Conservation (phyloP, 163 green algal species). For the Scenedesmus sp. region DNA sequence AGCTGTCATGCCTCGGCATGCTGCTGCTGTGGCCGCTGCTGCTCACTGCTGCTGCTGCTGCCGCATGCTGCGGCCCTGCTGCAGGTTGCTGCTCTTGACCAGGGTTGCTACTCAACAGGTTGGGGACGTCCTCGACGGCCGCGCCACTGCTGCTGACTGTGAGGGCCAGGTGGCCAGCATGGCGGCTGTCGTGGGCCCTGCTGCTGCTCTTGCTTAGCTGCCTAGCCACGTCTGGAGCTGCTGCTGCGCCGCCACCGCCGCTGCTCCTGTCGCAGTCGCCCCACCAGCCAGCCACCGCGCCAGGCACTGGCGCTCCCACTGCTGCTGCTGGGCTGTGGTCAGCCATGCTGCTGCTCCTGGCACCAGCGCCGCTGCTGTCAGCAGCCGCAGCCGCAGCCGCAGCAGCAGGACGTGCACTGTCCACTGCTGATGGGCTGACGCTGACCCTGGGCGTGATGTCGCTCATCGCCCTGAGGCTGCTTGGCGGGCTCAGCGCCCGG, state of each 20-base stretch:
- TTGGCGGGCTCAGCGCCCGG: neutral
- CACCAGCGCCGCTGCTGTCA: neutral
- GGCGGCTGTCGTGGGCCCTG: neutral
- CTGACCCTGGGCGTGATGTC: neutral
- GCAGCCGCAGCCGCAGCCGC: neutral
- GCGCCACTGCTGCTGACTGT: neutral
- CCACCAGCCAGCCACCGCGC: neutral
- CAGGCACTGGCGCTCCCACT: neutral
- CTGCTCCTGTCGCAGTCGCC: neutral
- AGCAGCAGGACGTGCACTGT: too few relatives aligned
- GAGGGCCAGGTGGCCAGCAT: neutral
- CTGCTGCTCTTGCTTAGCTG: neutral
- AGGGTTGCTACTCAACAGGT: neutral
- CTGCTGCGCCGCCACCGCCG: neutral
- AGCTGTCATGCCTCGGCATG: neutral
- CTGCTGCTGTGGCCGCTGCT: neutral
- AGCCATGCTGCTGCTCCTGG: neutral
- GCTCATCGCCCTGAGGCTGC: neutral
- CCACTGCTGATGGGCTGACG: neutral
- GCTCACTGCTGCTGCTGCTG: neutral
- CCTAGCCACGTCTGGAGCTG: neutral
- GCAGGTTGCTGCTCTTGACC: neutral
- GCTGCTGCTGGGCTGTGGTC: neutral
- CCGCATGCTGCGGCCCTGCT: neutral
- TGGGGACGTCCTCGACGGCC: neutral